phyloP scores from a whole-genome alignment of 2,329 filamentous ascomycete species.

The Colletotrichum ledebouriae region DNA sequence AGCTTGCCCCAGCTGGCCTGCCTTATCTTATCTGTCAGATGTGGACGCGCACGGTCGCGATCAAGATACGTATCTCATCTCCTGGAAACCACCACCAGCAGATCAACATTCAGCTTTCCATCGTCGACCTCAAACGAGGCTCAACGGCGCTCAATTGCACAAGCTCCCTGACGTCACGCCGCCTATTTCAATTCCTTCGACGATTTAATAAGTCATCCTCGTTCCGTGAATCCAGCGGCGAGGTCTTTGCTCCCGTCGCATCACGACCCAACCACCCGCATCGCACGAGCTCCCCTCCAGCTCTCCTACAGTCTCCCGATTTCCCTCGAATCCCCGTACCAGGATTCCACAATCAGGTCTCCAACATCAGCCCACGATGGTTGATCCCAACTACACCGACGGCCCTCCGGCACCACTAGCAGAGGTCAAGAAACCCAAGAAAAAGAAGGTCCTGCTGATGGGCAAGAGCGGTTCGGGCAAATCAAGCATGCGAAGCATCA shows the following conservation, averaged over 20 bases:
- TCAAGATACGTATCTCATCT: conserved; percentile 29
- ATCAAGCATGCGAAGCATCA: conserved; percentile 98
- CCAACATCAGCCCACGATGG: conserved; percentile 2
- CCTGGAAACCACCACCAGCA: conserved; percentile 14
- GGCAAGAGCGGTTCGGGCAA: conserved; percentile 98
- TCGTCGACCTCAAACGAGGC: conserved; percentile 1
- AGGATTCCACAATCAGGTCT: not conserved
- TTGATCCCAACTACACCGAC: conserved; percentile 15
- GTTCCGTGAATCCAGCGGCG: too few relatives aligned
- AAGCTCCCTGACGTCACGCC: not conserved
- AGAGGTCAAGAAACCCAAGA: conserved; percentile 78
- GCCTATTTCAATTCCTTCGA: not conserved
- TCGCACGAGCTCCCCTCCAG: not conserved
- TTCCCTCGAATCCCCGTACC: not conserved
- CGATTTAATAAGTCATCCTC: too few relatives aligned
- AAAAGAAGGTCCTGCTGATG: conserved; percentile 90
- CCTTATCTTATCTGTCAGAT: conserved; percentile 30
- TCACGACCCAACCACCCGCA: not conserved
- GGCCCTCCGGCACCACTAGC: conserved; percentile 29
- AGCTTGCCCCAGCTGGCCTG: not conserved
- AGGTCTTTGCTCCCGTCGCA: too few relatives aligned
- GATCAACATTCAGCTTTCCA: conserved; percentile 11
- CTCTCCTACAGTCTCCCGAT: not conserved
- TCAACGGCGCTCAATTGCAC: not conserved
- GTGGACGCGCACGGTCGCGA: not conserved